Evolutionary conservation across 2,329 filamentous ascomycete species (phyloP).

Genomic region (Cryphonectria radicalis): DNA sequence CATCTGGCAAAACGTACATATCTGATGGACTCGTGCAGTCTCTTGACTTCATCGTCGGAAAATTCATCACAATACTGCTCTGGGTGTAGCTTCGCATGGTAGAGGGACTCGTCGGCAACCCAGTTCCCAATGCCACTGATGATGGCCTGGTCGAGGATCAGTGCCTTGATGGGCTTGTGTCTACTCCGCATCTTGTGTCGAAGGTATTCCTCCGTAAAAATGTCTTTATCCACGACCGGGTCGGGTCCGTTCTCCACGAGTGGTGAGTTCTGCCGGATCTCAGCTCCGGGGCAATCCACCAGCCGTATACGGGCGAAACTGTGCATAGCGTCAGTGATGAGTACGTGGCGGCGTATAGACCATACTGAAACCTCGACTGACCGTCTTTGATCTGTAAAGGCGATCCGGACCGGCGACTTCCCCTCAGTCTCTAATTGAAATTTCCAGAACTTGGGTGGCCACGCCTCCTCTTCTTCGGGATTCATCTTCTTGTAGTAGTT

Average conservation of each 20-base stretch:
- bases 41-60: constrained; percentile 68
- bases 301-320: constrained; percentile 75
- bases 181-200: constrained; percentile 71
- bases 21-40: constrained; percentile 73
- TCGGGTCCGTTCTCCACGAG: constrained; percentile 93
- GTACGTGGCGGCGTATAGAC: too few relatives aligned
- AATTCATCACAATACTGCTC: constrained; percentile 92
- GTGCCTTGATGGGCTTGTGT: constrained; percentile 84
- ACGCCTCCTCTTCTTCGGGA: constrained; percentile 61
- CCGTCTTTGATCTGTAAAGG: constrained; percentile 83
- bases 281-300: constrained; percentile 75
- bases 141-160: constrained; percentile 84
- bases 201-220: constrained; percentile 78
- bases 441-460: constrained; percentile 92
- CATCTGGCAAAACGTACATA: constrained; percentile 41
- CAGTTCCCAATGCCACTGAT: constrained; percentile 96
- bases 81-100: constrained; percentile 85
- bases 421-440: constrained; percentile 73
- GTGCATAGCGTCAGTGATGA: not conserved
- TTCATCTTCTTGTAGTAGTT: constrained; percentile 79
- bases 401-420: constrained; percentile 60
- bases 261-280: constrained; percentile 77
- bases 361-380: not conserved
- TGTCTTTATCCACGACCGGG: constrained; percentile 79
- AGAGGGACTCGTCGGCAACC: constrained; percentile 94